A percentile compares a stretch with the other conserved stretches of the same genome.
These are phyloP conservation scores for Cladosporium cucumerinum DNA, from an alignment of 2,329 filamentous ascomycete species.

Conservation along the genomic window DNA sequence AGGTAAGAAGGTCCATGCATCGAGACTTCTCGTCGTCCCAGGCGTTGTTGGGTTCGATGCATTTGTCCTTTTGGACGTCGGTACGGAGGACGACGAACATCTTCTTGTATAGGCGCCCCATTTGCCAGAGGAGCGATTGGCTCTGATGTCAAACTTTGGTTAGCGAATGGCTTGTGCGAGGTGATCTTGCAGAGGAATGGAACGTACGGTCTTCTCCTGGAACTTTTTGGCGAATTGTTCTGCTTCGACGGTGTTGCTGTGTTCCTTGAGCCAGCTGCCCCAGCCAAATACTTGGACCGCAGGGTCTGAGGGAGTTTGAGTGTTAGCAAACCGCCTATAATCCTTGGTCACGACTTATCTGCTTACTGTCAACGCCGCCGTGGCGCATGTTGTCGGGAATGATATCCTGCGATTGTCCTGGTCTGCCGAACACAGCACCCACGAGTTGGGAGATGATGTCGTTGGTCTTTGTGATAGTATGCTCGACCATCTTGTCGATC, in stretches of 20 bases:
- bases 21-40: conserved; percentile 7
- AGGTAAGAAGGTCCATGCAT: conserved; percentile 8
- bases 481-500: neutral
- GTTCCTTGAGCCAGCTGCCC: conserved; percentile 2
- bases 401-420: neutral
- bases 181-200: no score
- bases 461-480: neutral
- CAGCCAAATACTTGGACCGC: neutral
- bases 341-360: neutral
- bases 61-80: neutral
- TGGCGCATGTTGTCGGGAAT: conserved; percentile 3
- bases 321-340: neutral
- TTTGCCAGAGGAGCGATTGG: conserved; percentile 14
- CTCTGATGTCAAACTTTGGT: neutral
- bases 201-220: neutral
- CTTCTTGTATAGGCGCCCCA: conserved; percentile 3
- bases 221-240: neutral
- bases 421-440: conserved; percentile 3
- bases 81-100: conserved; percentile 3
- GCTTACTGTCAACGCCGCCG: neutral
- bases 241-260: neutral
- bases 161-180: no score
- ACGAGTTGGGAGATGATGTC: neutral
- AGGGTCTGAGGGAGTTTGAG: neutral
- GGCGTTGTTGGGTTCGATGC: conserved; percentile 1